These are phyloP conservation scores for Neurospora sp. DNA, from an alignment of 495 filamentous ascomycete species.

Conservation along the genomic window DNA sequence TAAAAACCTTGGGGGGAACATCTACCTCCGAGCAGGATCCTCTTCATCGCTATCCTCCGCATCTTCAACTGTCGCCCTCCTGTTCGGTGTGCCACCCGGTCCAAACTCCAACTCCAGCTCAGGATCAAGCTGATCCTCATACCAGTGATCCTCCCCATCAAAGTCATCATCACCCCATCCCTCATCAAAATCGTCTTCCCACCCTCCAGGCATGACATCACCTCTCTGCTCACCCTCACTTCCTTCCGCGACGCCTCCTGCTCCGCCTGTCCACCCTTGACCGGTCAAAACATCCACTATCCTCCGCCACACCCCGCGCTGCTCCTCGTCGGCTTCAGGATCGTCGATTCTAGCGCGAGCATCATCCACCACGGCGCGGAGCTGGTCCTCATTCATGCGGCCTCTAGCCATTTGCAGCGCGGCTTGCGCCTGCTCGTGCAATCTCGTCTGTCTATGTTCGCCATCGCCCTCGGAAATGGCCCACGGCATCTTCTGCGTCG, in stretches of 20 bases:
- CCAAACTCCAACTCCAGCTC: not conserved
- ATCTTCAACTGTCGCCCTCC: not conserved
- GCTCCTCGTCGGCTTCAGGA: not conserved
- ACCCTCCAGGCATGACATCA: conserved; percentile 7
- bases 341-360: not conserved
- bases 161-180: not conserved
- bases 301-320: conserved; percentile 3
- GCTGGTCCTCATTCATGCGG: not conserved
- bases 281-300: not conserved
- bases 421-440: not conserved
- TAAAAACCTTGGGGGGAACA: not conserved
- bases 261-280: not conserved
- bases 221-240: conserved; percentile 6
- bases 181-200: not conserved
- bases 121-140: not conserved
- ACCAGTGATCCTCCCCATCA: conserved; percentile 19
- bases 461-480: not conserved
- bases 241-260: conserved; percentile 10
- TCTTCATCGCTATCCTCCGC: conserved; percentile 9
- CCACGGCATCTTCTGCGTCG: conserved; percentile 28
- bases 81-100: not conserved
- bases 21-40: not conserved
- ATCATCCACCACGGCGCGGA: conserved; percentile 1
- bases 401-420: not conserved
- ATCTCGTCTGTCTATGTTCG: not conserved